Conservation (phyloP, 805 yeast species). For the Suhomyces kilbournensis region DNA sequence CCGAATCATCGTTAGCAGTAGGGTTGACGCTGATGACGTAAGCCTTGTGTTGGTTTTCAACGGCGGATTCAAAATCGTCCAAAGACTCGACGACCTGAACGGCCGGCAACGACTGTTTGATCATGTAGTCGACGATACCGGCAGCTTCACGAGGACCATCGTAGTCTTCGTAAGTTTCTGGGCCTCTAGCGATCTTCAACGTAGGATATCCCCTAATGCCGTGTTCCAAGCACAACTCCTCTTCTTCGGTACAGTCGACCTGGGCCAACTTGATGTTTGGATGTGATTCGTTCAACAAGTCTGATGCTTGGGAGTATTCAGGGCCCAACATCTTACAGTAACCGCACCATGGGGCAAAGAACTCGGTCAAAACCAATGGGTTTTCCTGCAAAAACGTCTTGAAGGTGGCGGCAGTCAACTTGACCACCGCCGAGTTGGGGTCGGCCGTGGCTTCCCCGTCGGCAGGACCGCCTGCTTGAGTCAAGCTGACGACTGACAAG, state of each 20-base stretch:
- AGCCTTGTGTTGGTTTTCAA: conserved; percentile 47
- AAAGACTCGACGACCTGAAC: conserved; percentile 42
- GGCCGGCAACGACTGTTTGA: conserved; percentile 78
- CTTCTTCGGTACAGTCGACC: conserved; percentile 79
- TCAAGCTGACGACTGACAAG: conserved; percentile 32
- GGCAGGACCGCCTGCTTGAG: conserved; percentile 36
- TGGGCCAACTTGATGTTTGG: conserved; percentile 74
- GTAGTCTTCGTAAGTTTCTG: conserved; percentile 54
- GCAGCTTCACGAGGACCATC: conserved; percentile 81
- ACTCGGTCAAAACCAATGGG: conserved; percentile 80
- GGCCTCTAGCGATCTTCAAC: conserved; percentile 68
- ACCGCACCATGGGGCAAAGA: conserved; percentile 98
- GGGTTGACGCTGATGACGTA: conserved; percentile 55
- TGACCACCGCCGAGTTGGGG: conserved; percentile 83
- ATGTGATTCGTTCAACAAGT: conserved; percentile 46
- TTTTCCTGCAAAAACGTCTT: conserved; percentile 63
- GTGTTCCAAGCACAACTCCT: conserved; percentile 62
- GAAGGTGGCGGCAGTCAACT: conserved; percentile 66
- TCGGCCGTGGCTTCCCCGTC: conserved; percentile 69
- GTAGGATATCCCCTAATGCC: conserved; percentile 84
- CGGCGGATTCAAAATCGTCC: conserved; percentile 48
- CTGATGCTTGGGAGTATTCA: conserved; percentile 71
- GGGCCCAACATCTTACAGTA: conserved; percentile 90
- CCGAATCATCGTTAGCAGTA: conserved; percentile 17
- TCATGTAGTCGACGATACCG: conserved; percentile 75